Conservation (phyloP, 768 basidiomycete species). For the Ramaria rubella region DNA sequence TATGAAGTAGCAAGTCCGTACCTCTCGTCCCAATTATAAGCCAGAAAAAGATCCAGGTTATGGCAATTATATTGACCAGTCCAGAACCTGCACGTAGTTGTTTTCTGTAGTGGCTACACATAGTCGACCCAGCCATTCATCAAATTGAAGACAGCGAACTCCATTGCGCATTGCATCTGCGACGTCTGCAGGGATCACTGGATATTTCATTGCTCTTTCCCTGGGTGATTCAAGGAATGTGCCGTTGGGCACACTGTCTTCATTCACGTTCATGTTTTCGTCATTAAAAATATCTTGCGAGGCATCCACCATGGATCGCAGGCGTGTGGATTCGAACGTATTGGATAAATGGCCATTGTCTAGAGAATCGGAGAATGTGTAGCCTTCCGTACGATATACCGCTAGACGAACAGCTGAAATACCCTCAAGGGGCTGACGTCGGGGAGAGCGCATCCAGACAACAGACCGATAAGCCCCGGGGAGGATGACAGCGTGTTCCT, state of each 20-base stretch:
- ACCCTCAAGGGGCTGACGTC: slow-evolving; percentile 1
- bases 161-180: slow-evolving; percentile 5
- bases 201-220: slow-evolving; percentile 7
- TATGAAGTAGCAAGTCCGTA: too few species aligned
- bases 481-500: neutral
- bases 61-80: slow-evolving; percentile 7
- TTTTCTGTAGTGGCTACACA: neutral
- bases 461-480: slow-evolving; percentile 8
- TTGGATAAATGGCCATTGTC: neutral
- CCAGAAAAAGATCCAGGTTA: too few species aligned
- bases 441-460: slow-evolving; percentile 6
- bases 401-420: neutral
- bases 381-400: slow-evolving; percentile 2
- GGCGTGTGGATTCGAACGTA: neutral
- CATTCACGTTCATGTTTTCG: neutral
- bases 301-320: neutral
- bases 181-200: neutral
- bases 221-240: neutral
- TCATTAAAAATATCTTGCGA: neutral
- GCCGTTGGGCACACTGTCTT: neutral
- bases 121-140: slow-evolving; percentile 9
- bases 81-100: slow-evolving; percentile 1
- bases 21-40: too few species aligned
- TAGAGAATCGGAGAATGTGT: slow-evolving; percentile 1
- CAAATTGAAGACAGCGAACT: slow-evolving; percentile 4